Base-by-base conservation (phyloP, 202 grass and related monocot genomes). In the Setaria viridis region DNA sequence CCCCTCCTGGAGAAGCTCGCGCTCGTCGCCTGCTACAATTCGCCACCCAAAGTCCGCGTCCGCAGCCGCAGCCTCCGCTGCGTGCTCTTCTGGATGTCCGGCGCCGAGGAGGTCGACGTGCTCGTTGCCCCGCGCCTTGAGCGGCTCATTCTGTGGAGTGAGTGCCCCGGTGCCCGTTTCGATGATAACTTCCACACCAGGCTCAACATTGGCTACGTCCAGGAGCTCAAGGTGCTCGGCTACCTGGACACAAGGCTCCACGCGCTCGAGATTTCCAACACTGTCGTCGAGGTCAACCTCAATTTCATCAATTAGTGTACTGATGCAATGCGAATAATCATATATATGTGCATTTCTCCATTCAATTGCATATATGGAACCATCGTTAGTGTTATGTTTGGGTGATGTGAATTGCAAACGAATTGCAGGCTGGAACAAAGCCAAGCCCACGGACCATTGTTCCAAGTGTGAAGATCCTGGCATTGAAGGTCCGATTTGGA, bases 381-480 rank as follows among this genome's bases (percentile, higher is more conserved):
- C 45, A 39, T 39, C 37, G 37, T 39, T 77, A 29, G 71, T 20
- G 11, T 51, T 48, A 65, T 19, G 9, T 82, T 65, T 64, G 65
- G 78, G 13, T 68, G 16, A 46, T 15, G 49, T 63, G 56, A 66
- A 53, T 20, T 83, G 57, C 33, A 60, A 83, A 55, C 7, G 12
- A 51, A 51, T 53, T 82, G 62, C 62, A 94, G 89, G 74, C 53
- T 91, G 81, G 73, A 76, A 89, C 81, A 70, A 83, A 63, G 33
- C 53, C 74, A 30, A 86, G 17, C 37, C 48, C 57, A 67, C 19
- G 30, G 39, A 89, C 57, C 7, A 70, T 69, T 70, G 58, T 91
- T 19, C 89, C 89, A 32, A 91, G 82, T 54, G 74, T 91, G 32
- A 82, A 84, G 25, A 85, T 84, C 21, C 64, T 94, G 58, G 88